Percentiles rank a stretch among this genome's conserved stretches.
These are phyloP conservation scores for Lachnellula occidentalis DNA, from an alignment of 2,329 filamentous ascomycete genomes.

Conservation along the genomic window DNA sequence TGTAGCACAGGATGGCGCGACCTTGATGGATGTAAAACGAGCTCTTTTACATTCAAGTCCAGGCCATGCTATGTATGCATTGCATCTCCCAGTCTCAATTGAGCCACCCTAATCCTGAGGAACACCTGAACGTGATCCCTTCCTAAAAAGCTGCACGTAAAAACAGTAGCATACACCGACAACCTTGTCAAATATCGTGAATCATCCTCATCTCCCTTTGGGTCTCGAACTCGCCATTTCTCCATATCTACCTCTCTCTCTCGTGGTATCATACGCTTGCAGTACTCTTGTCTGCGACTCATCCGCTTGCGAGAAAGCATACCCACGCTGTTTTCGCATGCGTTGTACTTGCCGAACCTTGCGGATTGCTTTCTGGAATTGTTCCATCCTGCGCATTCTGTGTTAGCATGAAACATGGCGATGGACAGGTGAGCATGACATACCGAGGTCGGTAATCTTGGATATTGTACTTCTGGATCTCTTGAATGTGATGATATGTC, in stretches of 20 bases:
- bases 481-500: slow-evolving; percentile 96
- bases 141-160: background rate
- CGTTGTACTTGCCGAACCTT: slow-evolving; percentile 97
- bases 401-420: background rate
- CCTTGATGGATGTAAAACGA: background rate
- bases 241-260: slow-evolving; percentile 83
- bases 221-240: slow-evolving; percentile 63
- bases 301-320: slow-evolving; percentile 96
- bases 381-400: slow-evolving; percentile 72
- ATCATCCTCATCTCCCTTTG: slow-evolving; percentile 10
- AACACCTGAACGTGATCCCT: background rate
- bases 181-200: slow-evolving; percentile 3
- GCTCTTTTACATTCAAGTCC: background rate
- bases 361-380: slow-evolving; percentile 98
- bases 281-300: slow-evolving; percentile 92
- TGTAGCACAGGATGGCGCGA: background rate
- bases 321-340: slow-evolving; percentile 98
- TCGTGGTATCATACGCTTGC: slow-evolving; percentile 96
- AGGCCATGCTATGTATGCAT: background rate
- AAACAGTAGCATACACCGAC: slow-evolving; percentile 7
- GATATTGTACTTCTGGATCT: slow-evolving; percentile 99
- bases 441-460: slow-evolving; percentile 96
- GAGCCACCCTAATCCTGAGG: background rate
- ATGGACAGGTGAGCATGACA: slow-evolving; percentile 27
- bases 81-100: background rate